Percentiles rank a stretch among this genome's conserved stretches.
These are phyloP conservation scores for Wallacemonas sp. DNA, from an alignment of 208 protist species.

Conservation along the genomic window DNA sequence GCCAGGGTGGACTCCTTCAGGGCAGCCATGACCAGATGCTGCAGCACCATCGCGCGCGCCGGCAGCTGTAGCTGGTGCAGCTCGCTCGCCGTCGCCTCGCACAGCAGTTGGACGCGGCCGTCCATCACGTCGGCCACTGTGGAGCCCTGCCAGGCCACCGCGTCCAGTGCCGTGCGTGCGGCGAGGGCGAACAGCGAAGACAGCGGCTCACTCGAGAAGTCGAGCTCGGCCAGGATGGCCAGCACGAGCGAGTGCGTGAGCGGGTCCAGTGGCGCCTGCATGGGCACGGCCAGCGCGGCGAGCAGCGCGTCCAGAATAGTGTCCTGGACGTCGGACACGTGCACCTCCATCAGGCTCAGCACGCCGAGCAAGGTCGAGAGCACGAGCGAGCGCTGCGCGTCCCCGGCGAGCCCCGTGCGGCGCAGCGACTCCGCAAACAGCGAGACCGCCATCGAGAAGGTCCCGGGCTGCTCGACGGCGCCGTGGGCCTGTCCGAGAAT, in stretches of 20 bases:
- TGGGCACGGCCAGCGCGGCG: slow-evolving; percentile 26
- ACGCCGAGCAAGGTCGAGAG: slow-evolving; percentile 28
- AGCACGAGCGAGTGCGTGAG: slow-evolving; percentile 34
- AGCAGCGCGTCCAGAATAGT: slow-evolving; percentile 21
- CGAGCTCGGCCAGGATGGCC: slow-evolving; percentile 23
- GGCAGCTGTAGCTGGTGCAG: slow-evolving; percentile 19
- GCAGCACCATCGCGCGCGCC: slow-evolving; percentile 10
- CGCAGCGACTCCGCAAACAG: slow-evolving; percentile 45
- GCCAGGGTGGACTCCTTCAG: slow-evolving; percentile 4
- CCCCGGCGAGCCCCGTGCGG: slow-evolving; percentile 30
- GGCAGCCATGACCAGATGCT: slow-evolving; percentile 7
- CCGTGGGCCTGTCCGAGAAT: slow-evolving; percentile 33
- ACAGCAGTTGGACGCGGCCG: background rate
- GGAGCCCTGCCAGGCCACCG: background rate
- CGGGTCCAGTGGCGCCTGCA: slow-evolving; percentile 19
- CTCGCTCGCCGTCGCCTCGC: slow-evolving; percentile 12
- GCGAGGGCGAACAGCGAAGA: background rate
- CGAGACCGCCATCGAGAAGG: slow-evolving; percentile 50
- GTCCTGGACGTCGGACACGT: slow-evolving; percentile 21
- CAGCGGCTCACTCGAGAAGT: slow-evolving; percentile 16
- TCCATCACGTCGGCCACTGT: slow-evolving; percentile 8
- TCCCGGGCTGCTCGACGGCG: slow-evolving; percentile 3
- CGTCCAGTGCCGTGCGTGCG: slow-evolving; percentile 1
- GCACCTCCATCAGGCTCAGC: slow-evolving; percentile 26
- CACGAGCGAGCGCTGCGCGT: slow-evolving; percentile 16